Evolutionary conservation across 192 early-diverging fungal genomes (phyloP), one percentile per base, ranked within the genome.

Genomic region (Coemansia reversa): DNA sequence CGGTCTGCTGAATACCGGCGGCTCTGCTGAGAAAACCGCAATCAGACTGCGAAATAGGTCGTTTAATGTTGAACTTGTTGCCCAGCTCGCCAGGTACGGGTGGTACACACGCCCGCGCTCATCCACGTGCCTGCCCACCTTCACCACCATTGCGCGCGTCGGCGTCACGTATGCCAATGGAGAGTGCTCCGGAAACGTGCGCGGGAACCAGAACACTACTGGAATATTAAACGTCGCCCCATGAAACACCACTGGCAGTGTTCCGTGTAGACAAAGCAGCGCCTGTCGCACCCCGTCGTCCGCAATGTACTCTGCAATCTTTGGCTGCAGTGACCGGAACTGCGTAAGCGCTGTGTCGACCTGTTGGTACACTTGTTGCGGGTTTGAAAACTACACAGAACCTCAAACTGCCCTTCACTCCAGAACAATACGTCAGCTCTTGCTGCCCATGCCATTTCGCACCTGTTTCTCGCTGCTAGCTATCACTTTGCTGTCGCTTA

Each of bases 151-250:
- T 39, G 76, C 83, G 7, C 86, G 81, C 19, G 96, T 98, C 23
- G 96, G 96, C 20, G 85, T 90, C 27, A 98, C 96, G 67, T 90
- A 93, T 2, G 84, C 84, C 60, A 93, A 82, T 19, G 96, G 94
- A 27, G 93, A 85, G 55, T 85, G 72, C 48, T 79, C 70, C 7
- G 96, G 96, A 67, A 94, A 98, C 33, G 77, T 81, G 27, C 84
- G 85, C 47, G 94, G 94, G 14, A 96, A 75, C 93, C 92, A 96
- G 32, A 94, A 83, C 11, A 87, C 89, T 4, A 98, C 84, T 1
- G 94, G 96, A 51, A 98, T 96, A 72, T 98, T 96, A 79, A 96
- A 96, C 30, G 87, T 84, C 2, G 73, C 79, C 2, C 86, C 88
- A 49, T 87, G 86, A 67, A 91, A 98, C 16, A 85, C 84, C 32